Percentiles rank a stretch among this genome's conserved stretches.
These are phyloP conservation scores for Apiotrichum mycotoxinovorans DNA, from an alignment of 1,284 basidiomycete genomes.

Conservation along the genomic window DNA sequence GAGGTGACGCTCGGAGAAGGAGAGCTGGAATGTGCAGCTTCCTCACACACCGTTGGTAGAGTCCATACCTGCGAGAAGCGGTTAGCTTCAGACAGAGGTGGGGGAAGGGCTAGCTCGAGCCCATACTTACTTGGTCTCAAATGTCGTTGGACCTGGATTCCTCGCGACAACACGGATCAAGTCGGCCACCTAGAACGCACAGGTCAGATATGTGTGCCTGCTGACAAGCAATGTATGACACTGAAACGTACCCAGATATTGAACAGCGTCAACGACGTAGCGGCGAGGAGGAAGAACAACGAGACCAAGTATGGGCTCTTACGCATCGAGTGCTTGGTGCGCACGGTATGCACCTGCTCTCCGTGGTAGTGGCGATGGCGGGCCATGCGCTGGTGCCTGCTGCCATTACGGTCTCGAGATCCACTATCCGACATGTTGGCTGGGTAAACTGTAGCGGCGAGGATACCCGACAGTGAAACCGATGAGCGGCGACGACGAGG, in stretches of 20 bases:
- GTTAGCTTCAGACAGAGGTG: background rate
- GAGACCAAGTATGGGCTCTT: slow-evolving; percentile 47
- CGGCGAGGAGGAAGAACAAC: slow-evolving; percentile 40
- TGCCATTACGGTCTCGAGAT: background rate
- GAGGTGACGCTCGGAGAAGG: slow-evolving; percentile 34
- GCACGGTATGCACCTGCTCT: background rate
- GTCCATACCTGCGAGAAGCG: slow-evolving; percentile 39
- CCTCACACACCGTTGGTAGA: slow-evolving; percentile 46
- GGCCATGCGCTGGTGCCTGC: background rate
- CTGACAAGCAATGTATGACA: background rate
- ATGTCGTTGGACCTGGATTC: slow-evolving; percentile 41
- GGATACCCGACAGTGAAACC: background rate
- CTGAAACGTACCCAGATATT: slow-evolving; percentile 43
- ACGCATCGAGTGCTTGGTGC: slow-evolving; percentile 37
- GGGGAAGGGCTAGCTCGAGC: no score
- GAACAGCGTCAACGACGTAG: slow-evolving; percentile 42
- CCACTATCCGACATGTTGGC: slow-evolving; percentile 7
- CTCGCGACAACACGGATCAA: slow-evolving; percentile 38
- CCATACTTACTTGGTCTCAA: slow-evolving; percentile 48
- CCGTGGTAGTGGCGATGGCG: background rate
- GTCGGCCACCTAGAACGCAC: slow-evolving; percentile 37
- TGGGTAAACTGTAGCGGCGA: slow-evolving; percentile 7
- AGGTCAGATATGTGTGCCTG: background rate
- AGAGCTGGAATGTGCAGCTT: slow-evolving; percentile 26
- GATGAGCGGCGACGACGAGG: background rate